Base-by-base conservation (phyloP, 2,329 filamentous ascomycete genomes). In the Fonsecaea erecta region DNA sequence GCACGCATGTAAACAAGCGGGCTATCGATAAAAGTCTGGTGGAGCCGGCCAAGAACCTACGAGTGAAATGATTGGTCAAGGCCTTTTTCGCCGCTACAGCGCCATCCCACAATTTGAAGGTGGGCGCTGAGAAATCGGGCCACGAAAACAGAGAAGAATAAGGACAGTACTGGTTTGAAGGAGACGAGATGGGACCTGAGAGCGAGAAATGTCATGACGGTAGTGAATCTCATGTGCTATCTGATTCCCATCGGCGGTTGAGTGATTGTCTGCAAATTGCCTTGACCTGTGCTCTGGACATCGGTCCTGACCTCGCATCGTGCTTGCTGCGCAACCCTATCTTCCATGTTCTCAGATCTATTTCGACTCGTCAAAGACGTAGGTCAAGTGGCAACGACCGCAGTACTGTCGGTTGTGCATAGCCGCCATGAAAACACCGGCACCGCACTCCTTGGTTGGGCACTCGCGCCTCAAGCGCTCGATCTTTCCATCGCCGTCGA, bases 331-430 rank as follows among this genome's bases (percentile, higher is more conserved):
- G 26, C 18, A 46, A 24, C 34, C 18, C 30, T n/a, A n/a, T n/a
- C n/a, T 11, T 52, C 26, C 32, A 28, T 58, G 43, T 28, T 18
- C 37, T 3, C 7, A 16, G 40, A 26, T 48, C 43, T 69, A 71
- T 43, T 71, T 71, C 37, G 68, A 68, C 65, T 73, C 71, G 51
- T 73, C 71, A 54, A 73, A 73, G 61, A 73, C 71, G 57, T 73
- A 73, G 30, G 71, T 73, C 67, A 73, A 68, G 62, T 73, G 71
- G 64, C 87, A 89, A 76, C 84, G 84, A 73, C 86, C 87, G 78
- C 93, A 97, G 90, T 97, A 97, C 85, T 99, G 96, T 82, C 95
- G 92, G 86, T 99, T 96, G 85, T 96, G 90, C 93, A 98, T 98
- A 81, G 95, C 92, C 81, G 95, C 95, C 95, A 99, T 99, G 91